Percentiles rank a stretch among this genome's conserved stretches.
phyloP scores from a whole-genome alignment of 257 asterid species.

The Forsythia viridissima region DNA sequence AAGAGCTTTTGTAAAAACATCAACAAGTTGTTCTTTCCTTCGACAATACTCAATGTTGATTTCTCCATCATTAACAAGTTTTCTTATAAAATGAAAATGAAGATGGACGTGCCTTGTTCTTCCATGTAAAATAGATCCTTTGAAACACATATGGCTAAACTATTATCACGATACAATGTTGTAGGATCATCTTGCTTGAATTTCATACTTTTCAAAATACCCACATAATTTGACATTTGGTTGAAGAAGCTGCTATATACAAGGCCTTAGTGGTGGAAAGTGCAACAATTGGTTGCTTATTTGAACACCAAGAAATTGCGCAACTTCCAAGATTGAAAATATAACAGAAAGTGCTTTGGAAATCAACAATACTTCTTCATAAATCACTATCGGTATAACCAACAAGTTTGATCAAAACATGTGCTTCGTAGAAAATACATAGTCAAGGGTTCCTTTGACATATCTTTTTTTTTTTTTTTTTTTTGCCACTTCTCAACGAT shows the following conservation, averaged over 20 bases:
- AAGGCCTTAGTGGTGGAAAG: not conserved
- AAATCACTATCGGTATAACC: not conserved
- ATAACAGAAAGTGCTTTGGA: not conserved
- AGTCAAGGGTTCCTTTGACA: not conserved
- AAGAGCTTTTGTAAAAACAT: not conserved
- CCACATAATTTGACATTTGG: not conserved
- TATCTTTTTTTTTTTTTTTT: no score
- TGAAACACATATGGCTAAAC: not conserved
- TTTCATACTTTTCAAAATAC: not conserved
- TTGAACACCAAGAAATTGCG: not conserved
- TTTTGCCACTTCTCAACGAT: not conserved
- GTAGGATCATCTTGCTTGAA: not conserved
- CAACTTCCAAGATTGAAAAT: not conserved
- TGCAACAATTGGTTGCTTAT: not conserved
- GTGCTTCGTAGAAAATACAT: not conserved
- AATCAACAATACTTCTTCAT: not conserved
- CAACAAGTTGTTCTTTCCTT: not conserved
- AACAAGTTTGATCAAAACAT: not conserved
- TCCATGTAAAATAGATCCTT: not conserved
- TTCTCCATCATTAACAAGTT: not conserved
- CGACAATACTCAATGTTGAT: not conserved
- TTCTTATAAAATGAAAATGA: not conserved
- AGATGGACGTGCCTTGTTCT: not conserved
- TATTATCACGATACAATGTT: not conserved
- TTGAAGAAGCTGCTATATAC: not conserved